A percentile compares a stretch with the other conserved stretches of the same genome.
Evolutionary conservation across 2,329 filamentous ascomycete species (phyloP).

Genomic region (Fusarium luffae): DNA sequence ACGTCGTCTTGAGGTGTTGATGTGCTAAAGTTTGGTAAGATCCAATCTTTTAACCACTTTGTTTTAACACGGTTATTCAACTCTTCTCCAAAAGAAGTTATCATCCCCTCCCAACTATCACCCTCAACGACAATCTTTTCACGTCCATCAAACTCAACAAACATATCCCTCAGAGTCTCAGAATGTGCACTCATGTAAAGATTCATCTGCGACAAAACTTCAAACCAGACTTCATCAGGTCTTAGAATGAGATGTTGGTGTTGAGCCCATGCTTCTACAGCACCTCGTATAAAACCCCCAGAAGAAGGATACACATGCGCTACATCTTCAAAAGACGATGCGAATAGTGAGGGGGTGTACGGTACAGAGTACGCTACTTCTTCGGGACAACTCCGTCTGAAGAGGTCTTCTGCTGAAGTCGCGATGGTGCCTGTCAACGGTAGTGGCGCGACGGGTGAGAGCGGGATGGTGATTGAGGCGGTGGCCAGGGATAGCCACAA

Average conservation of each 20-base stretch:
- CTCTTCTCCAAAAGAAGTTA: slow-evolving; percentile 52
- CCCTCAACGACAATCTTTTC: slow-evolving; percentile 52
- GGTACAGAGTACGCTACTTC: slow-evolving; percentile 41
- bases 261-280: slow-evolving; percentile 60
- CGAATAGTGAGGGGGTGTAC: slow-evolving; percentile 43
- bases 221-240: slow-evolving; percentile 67
- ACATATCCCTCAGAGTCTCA: slow-evolving; percentile 57
- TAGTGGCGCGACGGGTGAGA: slow-evolving; percentile 45
- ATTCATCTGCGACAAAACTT: slow-evolving; percentile 63
- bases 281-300: slow-evolving; percentile 57
- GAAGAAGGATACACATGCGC: slow-evolving; percentile 42
- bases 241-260: slow-evolving; percentile 62
- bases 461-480: slow-evolving; percentile 43
- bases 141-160: slow-evolving; percentile 58
- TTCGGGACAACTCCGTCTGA: slow-evolving; percentile 50
- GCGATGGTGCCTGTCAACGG: slow-evolving; percentile 38
- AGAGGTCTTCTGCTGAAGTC: slow-evolving; percentile 47
- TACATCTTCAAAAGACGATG: slow-evolving; percentile 44
- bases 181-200: slow-evolving; percentile 61
- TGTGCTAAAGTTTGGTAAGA: slow-evolving; percentile 57
- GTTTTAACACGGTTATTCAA: slow-evolving; percentile 55
- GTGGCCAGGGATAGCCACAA: slow-evolving; percentile 30
- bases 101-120: slow-evolving; percentile 42
- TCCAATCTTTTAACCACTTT: slow-evolving; percentile 55
- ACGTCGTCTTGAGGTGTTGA: slow-evolving; percentile 53